Percentiles rank a stretch among this genome's conserved stretches.
Conservation (phyloP, 2,329 filamentous ascomycete genomes). For the Penicillium brevicompactum region DNA sequence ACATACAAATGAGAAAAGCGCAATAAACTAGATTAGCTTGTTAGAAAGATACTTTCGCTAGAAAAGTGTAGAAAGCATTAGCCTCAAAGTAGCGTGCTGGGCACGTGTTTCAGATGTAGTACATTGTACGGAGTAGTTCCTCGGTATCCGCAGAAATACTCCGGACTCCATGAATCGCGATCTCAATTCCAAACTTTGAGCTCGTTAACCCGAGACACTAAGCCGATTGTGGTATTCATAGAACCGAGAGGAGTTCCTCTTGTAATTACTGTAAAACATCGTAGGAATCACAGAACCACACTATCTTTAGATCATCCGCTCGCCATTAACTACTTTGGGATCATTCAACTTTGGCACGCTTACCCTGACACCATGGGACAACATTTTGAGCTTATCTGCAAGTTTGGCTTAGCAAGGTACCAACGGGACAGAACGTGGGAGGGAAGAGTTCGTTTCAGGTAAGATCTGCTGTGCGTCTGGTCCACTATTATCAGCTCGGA, state of each 20-base stretch:
- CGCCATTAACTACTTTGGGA: background rate
- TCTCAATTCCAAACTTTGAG: slow-evolving; percentile 4
- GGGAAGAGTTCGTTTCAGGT: slow-evolving; percentile 5
- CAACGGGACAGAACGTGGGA: slow-evolving; percentile 15
- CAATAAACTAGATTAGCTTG: background rate
- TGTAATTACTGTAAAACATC: background rate
- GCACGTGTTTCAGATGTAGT: slow-evolving; percentile 4
- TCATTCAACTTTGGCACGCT: slow-evolving; percentile 4
- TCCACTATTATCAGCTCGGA: slow-evolving; percentile 3
- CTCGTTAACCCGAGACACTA: slow-evolving; percentile 13
- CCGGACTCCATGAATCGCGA: slow-evolving; percentile 10
- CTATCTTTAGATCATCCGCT: background rate
- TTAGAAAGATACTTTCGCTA: background rate
- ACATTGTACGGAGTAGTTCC: background rate
- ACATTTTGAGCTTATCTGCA: background rate
- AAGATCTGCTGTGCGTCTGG: slow-evolving; percentile 22
- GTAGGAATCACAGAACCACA: background rate
- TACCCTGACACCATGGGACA: slow-evolving; percentile 5
- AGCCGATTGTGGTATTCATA: slow-evolving; percentile 7
- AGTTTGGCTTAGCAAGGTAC: background rate
- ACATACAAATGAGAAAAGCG: background rate
- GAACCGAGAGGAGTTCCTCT: background rate
- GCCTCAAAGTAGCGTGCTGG: background rate
- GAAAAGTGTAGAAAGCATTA: background rate
- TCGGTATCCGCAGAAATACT: slow-evolving; percentile 13